phyloP scores from a whole-genome alignment of 108 stramenopile species.

The Cyclotella atomus region DNA sequence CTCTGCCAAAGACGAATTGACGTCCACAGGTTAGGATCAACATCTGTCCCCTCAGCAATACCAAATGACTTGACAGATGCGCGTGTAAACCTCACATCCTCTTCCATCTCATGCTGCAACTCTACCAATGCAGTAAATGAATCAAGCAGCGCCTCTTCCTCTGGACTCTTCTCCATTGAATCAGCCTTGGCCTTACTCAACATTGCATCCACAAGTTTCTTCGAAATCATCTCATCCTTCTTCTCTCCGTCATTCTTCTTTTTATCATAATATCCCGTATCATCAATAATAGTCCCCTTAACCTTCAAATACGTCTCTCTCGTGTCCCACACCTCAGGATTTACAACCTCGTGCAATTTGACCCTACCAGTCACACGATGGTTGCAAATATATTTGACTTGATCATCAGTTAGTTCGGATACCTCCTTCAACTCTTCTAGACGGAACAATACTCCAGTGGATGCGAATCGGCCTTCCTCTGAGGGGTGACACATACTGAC shows the following conservation, averaged over 20 bases:
- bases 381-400: constrained; percentile 90
- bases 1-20: constrained; percentile 86
- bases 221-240: constrained; percentile 34
- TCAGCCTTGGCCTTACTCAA: constrained; percentile 27
- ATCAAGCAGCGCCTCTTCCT: constrained; percentile 56
- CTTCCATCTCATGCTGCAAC: constrained; percentile 77
- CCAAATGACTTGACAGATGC: constrained; percentile 65
- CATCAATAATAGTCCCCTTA: constrained; percentile 76
- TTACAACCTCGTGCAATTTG: constrained; percentile 68
- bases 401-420: constrained; percentile 78
- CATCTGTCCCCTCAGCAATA: constrained; percentile 63
- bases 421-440: constrained; percentile 89
- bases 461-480: constrained; percentile 76
- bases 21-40: constrained; percentile 74
- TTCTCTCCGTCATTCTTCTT: constrained; percentile 21
- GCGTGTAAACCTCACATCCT: constrained; percentile 85
- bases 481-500: constrained; percentile 79
- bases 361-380: constrained; percentile 85
- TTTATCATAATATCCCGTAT: constrained; percentile 48
- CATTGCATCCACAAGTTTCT: constrained; percentile 12
- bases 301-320: constrained; percentile 81
- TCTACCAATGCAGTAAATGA: constrained; percentile 68
- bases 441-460: constrained; percentile 81
- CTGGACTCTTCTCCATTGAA: constrained; percentile 18
- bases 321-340: constrained; percentile 75